Conservation (phyloP, 2,329 filamentous ascomycete genomes). For the Xylaria hypoxylon region DNA sequence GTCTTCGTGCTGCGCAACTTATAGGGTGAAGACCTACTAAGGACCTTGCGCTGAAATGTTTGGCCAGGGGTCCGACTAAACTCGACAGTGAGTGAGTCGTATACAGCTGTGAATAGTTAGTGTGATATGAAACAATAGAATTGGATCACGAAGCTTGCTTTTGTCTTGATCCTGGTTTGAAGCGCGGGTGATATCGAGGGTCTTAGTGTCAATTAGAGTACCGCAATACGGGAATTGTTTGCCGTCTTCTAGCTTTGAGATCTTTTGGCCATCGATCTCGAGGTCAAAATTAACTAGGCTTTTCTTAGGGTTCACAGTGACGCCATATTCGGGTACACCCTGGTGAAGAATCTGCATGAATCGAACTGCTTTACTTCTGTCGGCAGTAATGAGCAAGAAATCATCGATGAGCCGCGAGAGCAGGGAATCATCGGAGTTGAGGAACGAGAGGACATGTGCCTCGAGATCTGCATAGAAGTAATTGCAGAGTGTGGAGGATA, state of each 20-base stretch:
- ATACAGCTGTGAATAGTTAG: slow-evolving; percentile 59
- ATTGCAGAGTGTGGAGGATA: slow-evolving; percentile 90
- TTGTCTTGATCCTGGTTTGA: slow-evolving; percentile 62
- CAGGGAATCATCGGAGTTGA: slow-evolving; percentile 69
- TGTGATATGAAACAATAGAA: not conserved
- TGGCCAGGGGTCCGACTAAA: slow-evolving; percentile 77
- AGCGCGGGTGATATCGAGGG: slow-evolving; percentile 76
- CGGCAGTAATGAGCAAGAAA: slow-evolving; percentile 86
- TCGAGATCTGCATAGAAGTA: slow-evolving; percentile 96
- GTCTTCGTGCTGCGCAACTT: not conserved
- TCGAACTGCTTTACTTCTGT: slow-evolving; percentile 71
- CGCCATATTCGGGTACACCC: slow-evolving; percentile 83
- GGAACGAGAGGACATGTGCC: slow-evolving; percentile 73
- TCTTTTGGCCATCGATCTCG: slow-evolving; percentile 62
- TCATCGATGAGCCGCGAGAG: slow-evolving; percentile 90
- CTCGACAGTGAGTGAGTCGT: slow-evolving; percentile 83
- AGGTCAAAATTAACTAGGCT: slow-evolving; percentile 86
- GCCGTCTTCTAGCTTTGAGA: slow-evolving; percentile 60
- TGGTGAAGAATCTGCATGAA: slow-evolving; percentile 86
- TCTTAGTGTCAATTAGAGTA: slow-evolving; percentile 77
- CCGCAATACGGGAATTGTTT: slow-evolving; percentile 89
- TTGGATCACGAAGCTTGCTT: slow-evolving; percentile 54
- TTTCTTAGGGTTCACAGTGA: slow-evolving; percentile 80
- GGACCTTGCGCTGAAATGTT: slow-evolving; percentile 81
- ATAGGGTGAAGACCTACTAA: slow-evolving; percentile 63